Base-by-base conservation (phyloP, 225 moss, liverwort and hornwort species). In the Antitrichia curtipendula region DNA sequence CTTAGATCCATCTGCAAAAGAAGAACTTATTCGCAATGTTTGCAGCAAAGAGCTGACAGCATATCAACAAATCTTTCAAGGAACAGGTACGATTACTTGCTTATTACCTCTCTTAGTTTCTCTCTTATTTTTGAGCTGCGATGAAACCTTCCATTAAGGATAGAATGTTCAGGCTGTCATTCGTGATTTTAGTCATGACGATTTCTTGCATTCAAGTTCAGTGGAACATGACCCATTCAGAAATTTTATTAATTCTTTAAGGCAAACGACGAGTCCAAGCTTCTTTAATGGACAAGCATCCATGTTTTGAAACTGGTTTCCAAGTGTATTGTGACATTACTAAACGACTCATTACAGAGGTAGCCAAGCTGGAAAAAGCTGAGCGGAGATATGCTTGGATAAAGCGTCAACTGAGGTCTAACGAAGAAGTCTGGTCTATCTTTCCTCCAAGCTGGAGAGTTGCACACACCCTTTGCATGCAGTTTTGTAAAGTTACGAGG, bases 401-500 rank as follows among this genome's bases (percentile, higher is more conserved):
- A 83, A 99, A 99, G 90, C 95, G 99, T 74, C 99, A 99, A 82
- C 85, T 99, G 87, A 96, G 99, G 86, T 95, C 97, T 63, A 99
- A 97, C 82, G 99, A 99, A 93, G 99, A 99, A 96, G 92, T 99
- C 54, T 99, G 99, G 99, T 97, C 97, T 78, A 99, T 99, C 89
- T 99, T 99, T 87, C 99, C 99, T 86, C 93, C 96, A 85, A 93
- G 90, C 87, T 99, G 97, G 99, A 94, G 95, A 82, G 96, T 99
- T 73, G 91, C 94, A 25, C 96, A 97, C 85, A 93, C 97, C 59
- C 90, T 99, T 52, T 97, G 97, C 87, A 99, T 97, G 97, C 99
- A 99, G 86, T 99, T 99, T 93, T 99, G 99, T 87, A 99, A 99
- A 91, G 99, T 99, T 47, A 99, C 99, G 88, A 95, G 99, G 99